Percentiles rank a stretch among this genome's conserved stretches.
These are phyloP conservation scores for Gastrodia elata DNA, from an alignment of 106 monocot species.

Conservation along the genomic window DNA sequence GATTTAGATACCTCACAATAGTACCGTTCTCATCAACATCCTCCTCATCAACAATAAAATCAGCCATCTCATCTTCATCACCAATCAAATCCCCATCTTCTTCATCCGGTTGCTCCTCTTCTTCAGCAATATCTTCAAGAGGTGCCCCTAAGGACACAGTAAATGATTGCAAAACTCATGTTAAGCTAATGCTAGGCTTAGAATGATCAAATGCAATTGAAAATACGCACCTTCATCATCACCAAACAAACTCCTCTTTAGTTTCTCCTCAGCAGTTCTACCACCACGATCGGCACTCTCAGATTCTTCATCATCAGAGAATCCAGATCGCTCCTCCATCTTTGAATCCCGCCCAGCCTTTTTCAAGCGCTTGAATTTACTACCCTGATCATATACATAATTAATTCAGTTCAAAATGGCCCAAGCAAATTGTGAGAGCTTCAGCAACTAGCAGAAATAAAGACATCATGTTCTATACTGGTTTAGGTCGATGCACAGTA, in stretches of 20 bases:
- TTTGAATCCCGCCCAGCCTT: slow-evolving; percentile 70
- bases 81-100: slow-evolving; percentile 71
- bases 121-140: slow-evolving; percentile 92
- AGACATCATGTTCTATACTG: slow-evolving; percentile 23
- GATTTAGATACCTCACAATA: slow-evolving; percentile 37
- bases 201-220: background rate
- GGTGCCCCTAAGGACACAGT: slow-evolving; percentile 34
- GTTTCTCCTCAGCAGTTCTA: slow-evolving; percentile 76
- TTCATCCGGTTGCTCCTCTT: slow-evolving; percentile 78
- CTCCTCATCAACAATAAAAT: slow-evolving; percentile 96
- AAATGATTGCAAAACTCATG: background rate
- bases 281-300: slow-evolving; percentile 37
- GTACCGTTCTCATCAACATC: slow-evolving; percentile 88
- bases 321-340: slow-evolving; percentile 47
- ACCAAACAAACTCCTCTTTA: slow-evolving; percentile 83
- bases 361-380: slow-evolving; percentile 83
- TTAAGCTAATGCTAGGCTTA: background rate
- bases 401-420: background rate
- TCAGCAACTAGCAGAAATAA: background rate
- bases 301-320: slow-evolving; percentile 83
- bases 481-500: slow-evolving; percentile 65
- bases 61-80: slow-evolving; percentile 95
- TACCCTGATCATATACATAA: slow-evolving; percentile 33
- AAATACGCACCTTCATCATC: slow-evolving; percentile 73
- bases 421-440: background rate